Evolutionary conservation across 2,329 filamentous ascomycete species (phyloP).

Genomic region (Nemania bipapillata): DNA sequence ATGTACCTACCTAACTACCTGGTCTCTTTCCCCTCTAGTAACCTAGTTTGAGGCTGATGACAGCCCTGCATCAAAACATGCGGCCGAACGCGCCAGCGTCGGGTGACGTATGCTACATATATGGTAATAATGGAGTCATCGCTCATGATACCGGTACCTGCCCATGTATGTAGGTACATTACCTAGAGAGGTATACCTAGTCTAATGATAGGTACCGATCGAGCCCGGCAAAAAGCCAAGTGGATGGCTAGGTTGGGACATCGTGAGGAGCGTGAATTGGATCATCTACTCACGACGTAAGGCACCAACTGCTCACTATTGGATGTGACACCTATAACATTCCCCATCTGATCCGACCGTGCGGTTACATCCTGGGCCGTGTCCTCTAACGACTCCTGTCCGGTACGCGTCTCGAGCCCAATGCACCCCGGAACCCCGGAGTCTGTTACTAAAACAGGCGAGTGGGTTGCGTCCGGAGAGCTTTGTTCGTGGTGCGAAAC

Average conservation of each 20-base stretch:
- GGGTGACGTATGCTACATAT: background rate
- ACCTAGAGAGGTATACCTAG: background rate
- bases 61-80: background rate
- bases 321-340: slow-evolving; percentile 11
- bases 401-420: slow-evolving; percentile 25
- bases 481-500: background rate
- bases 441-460: slow-evolving; percentile 26
- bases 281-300: no score
- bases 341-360: slow-evolving; percentile 31
- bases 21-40: background rate
- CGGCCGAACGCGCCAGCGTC: background rate
- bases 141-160: background rate
- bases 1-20: background rate
- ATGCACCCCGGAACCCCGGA: slow-evolving; percentile 34
- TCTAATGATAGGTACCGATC: no score
- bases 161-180: background rate
- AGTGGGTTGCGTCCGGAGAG: slow-evolving; percentile 1
- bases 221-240: background rate
- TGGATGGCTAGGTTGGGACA: background rate
- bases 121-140: background rate
- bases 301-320: slow-evolving; percentile 5
- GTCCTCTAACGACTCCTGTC: slow-evolving; percentile 14
- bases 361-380: slow-evolving; percentile 36
- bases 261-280: background rate
- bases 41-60: background rate